phyloP scores from a whole-genome alignment of 306 rosid genomes.

The Dryas alaskensis region DNA sequence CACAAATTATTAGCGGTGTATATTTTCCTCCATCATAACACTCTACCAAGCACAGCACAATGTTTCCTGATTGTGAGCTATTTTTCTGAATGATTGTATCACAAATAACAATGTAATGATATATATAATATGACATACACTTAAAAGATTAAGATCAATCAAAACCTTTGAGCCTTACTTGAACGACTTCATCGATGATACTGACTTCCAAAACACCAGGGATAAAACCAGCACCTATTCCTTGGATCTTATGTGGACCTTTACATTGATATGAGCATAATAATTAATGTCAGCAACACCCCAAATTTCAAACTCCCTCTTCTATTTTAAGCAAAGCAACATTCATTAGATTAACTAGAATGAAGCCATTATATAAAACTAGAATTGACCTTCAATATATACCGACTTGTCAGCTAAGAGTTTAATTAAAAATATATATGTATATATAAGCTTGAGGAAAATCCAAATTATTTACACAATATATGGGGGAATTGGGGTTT shows the following conservation, averaged over 20 bases:
- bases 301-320: neutral
- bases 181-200: slow-evolving; percentile 64
- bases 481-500: neutral
- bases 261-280: slow-evolving; percentile 23
- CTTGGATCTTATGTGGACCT: slow-evolving; percentile 95
- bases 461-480: neutral
- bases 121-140: neutral
- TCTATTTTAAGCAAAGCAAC: neutral
- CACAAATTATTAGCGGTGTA: neutral
- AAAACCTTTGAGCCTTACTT: slow-evolving; percentile 45
- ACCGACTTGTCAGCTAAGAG: neutral
- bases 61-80: neutral
- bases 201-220: slow-evolving; percentile 73
- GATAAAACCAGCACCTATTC: slow-evolving; percentile 85
- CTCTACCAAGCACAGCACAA: neutral
- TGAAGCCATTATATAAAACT: neutral
- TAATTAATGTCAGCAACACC: slow-evolving; percentile 13
- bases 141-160: slow-evolving; percentile 15
- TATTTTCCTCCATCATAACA: neutral
- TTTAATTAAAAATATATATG: neutral
- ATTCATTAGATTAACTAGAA: neutral
- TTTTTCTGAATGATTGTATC: neutral
- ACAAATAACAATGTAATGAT: neutral
- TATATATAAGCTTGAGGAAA: neutral
- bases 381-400: neutral